Percentiles rank a stretch among this genome's conserved stretches.
phyloP scores from a whole-genome alignment of 352 stramenopile species.

The Phytophthora fragariaefolia region DNA sequence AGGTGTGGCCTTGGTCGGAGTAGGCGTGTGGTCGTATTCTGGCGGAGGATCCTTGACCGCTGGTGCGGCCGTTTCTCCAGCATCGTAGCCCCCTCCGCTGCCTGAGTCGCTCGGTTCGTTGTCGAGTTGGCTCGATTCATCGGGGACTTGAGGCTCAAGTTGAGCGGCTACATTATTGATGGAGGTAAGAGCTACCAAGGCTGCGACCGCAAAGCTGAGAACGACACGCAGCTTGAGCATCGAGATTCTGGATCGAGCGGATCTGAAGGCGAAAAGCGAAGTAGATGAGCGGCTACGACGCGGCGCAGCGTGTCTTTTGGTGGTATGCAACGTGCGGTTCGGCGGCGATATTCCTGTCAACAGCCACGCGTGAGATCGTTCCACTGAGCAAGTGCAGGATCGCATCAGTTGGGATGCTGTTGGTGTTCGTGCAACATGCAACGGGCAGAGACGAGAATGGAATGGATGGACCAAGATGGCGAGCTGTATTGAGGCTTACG shows the following conservation, averaged over 20 bases:
- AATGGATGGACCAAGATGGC: neutral
- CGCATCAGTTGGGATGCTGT: constrained; percentile 8
- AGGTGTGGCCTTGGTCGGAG: neutral
- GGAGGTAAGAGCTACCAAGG: neutral
- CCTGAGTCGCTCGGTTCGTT: constrained; percentile 16
- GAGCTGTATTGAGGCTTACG: constrained; percentile 19
- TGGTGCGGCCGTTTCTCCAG: neutral
- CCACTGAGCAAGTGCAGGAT: constrained; percentile 9
- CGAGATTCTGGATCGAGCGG: neutral
- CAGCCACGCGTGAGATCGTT: neutral
- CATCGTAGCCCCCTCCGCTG: constrained; percentile 10
- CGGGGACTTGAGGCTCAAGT: no score
- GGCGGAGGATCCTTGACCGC: neutral
- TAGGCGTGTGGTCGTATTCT: neutral
- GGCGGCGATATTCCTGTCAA: constrained; percentile 5
- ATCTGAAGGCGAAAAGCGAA: constrained; percentile 15
- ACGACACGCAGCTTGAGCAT: constrained; percentile 27
- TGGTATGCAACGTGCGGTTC: neutral
- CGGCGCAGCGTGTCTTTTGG: constrained; percentile 17
- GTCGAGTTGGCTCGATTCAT: neutral
- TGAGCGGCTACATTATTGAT: constrained; percentile 3
- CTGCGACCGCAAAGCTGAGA: constrained; percentile 16
- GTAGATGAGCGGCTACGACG: constrained; percentile 3
- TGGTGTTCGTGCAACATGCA: no score
- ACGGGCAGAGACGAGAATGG: no score